phyloP scores from a whole-genome alignment of 202 grass and related monocot genomes.

The Setaria viridis region DNA sequence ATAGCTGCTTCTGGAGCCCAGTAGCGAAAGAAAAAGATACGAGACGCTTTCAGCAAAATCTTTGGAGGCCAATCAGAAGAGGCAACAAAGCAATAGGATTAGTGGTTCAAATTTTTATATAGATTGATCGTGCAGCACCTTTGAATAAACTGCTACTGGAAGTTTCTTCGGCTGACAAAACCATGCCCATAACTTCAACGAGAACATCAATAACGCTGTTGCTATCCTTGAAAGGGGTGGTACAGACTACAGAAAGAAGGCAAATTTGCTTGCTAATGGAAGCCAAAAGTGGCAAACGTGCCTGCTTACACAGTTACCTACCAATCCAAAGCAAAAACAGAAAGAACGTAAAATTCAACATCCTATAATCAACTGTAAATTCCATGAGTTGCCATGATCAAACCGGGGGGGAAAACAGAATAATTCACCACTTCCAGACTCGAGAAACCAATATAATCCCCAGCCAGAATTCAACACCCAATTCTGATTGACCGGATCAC shows the following conservation, averaged over 20 bases:
- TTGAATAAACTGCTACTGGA: constrained; percentile 28
- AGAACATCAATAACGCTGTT: constrained; percentile 19
- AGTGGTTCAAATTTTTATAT: constrained; percentile 7
- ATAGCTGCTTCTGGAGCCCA: constrained; percentile 23
- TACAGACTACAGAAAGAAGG: no score
- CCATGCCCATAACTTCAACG: background rate
- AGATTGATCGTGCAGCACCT: background rate
- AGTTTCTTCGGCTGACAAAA: constrained; percentile 29
- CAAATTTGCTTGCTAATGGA: constrained; percentile 21
- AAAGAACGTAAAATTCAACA: background rate
- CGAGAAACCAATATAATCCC: background rate
- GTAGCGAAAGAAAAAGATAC: constrained; percentile 26
- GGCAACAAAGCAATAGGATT: constrained; percentile 3
- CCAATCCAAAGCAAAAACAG: background rate
- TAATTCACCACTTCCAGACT: background rate
- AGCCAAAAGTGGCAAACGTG: constrained; percentile 26
- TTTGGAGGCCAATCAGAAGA: constrained; percentile 4
- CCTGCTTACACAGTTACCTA: background rate
- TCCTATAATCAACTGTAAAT: background rate
- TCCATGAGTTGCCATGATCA: constrained; percentile 13
- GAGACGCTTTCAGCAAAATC: constrained; percentile 34
- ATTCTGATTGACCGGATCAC: constrained; percentile 17
- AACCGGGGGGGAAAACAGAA: background rate
- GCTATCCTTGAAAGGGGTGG: background rate
- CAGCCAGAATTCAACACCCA: background rate